phyloP scores from a whole-genome alignment of 495 filamentous ascomycete genomes.

The Podospora sp. region DNA sequence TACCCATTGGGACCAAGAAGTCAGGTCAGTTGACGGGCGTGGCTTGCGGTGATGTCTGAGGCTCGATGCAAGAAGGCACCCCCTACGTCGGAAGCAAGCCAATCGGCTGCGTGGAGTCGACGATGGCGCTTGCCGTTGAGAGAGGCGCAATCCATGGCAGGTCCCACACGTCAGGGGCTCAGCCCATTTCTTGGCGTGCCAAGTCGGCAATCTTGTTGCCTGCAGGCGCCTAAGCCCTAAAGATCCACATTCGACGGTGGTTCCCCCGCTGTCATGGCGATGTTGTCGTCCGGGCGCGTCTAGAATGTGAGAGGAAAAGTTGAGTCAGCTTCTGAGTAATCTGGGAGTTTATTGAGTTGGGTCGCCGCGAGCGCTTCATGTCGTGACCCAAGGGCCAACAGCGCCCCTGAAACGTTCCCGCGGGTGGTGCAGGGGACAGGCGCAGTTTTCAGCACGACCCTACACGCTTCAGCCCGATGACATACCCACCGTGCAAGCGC shows the following conservation, averaged over 20 bases:
- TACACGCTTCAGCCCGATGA: too few relatives aligned
- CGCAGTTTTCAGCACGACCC: too few relatives aligned
- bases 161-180: background rate
- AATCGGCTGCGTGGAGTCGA: background rate
- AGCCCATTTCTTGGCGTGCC: background rate
- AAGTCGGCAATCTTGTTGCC: background rate
- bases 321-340: background rate
- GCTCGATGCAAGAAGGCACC: background rate
- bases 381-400: background rate
- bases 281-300: background rate
- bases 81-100: background rate
- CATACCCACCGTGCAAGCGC: too few relatives aligned
- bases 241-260: too few relatives aligned
- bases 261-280: too few relatives aligned
- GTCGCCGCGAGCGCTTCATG: background rate
- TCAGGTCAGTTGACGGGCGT: background rate
- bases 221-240: background rate
- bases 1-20: background rate
- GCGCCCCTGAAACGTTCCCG: background rate
- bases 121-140: background rate
- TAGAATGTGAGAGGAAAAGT: background rate
- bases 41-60: background rate
- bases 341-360: background rate
- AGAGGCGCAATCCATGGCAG: background rate
- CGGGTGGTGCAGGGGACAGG: too few relatives aligned